Evolutionary conservation across 768 basidiomycete species (phyloP), one percentile per base, ranked within the genome.

Genomic region (Daedalea quercina): DNA sequence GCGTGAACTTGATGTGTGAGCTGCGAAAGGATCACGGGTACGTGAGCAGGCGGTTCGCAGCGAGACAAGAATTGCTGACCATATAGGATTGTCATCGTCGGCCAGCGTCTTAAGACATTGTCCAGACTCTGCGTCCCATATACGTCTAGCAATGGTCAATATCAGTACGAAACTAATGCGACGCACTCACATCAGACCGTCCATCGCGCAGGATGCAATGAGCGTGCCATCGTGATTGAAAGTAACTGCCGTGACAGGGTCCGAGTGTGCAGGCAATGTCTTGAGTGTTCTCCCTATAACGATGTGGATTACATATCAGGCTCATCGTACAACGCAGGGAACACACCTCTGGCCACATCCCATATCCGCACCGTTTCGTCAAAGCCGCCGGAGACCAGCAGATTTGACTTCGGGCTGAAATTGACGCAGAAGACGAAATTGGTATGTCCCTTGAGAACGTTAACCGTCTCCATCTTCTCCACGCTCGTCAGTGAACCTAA

Each of bases 31-130:
- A n/a, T n/a, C 31, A 47, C 12, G 23, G 26, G 20, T 22, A 43
- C 45, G 25, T 24, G 22, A 34, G 33, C n/a, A 20, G n/a, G n/a
- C n/a, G n/a, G n/a, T n/a, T n/a, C n/a, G n/a, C n/a, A n/a, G n/a
- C n/a, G n/a, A n/a, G n/a, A n/a, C 1, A 24, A 20, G 2, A 35
- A 2, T 13, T 28, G 2, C 44, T 40, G 54, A 92, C 89, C 83
- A 94, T 67, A 94, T 86, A 2, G 95, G 94, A 69, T 93, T 96
- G 57, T 93, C 91, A 61, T 97, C 96, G 60, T 97, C 94, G 9
- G 94, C 94, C 44, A 99, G 70, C 1, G 96, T 98, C 69, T 96
- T 98, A 47, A 99, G 75, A 69, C 96, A 99, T 69, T 99, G 96
- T 1, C 95, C 96, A 2, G 94, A 95, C 51, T 94, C 85, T 0